A percentile compares a stretch with the other conserved stretches of the same genome.
These are phyloP conservation scores for Mercurialis annua DNA, from an alignment of 345 rosid genomes.

Conservation along the genomic window DNA sequence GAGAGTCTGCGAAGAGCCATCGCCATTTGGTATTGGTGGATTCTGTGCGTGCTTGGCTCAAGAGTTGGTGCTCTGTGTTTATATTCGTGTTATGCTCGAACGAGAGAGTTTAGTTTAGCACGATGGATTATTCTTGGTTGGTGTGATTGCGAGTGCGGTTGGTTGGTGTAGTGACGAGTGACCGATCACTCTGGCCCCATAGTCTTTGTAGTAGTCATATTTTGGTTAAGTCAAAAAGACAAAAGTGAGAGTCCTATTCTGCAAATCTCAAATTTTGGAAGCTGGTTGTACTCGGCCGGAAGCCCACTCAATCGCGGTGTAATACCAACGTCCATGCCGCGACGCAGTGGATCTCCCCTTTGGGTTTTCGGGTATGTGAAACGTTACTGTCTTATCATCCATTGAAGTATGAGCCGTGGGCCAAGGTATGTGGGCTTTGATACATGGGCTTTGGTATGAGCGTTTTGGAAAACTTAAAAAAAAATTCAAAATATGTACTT, in stretches of 20 bases:
- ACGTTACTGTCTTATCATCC: not conserved
- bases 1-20: constrained; percentile 71
- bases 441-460: too few relatives aligned
- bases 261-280: not conserved
- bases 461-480: too few relatives aligned
- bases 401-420: too few relatives aligned
- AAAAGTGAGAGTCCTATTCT: not conserved
- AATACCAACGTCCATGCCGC: not conserved
- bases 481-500: too few relatives aligned
- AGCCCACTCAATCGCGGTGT: not conserved
- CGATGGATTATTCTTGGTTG: constrained; percentile 6
- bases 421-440: too few relatives aligned
- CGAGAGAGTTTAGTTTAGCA: not conserved
- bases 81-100: not conserved
- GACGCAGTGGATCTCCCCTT: not conserved
- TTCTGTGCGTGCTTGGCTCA: not conserved
- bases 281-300: not conserved
- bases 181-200: not conserved
- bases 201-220: not conserved
- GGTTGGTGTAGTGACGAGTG: too few relatives aligned
- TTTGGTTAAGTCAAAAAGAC: not conserved
- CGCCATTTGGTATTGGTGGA: constrained; percentile 40
- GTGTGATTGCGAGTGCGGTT: constrained; percentile 1
- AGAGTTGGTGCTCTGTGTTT: constrained; percentile 6
- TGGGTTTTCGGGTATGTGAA: not conserved